Evolutionary conservation across 768 basidiomycete species (phyloP), one percentile per base, ranked within the genome.

Genomic region (Mycena albidolilacea): DNA sequence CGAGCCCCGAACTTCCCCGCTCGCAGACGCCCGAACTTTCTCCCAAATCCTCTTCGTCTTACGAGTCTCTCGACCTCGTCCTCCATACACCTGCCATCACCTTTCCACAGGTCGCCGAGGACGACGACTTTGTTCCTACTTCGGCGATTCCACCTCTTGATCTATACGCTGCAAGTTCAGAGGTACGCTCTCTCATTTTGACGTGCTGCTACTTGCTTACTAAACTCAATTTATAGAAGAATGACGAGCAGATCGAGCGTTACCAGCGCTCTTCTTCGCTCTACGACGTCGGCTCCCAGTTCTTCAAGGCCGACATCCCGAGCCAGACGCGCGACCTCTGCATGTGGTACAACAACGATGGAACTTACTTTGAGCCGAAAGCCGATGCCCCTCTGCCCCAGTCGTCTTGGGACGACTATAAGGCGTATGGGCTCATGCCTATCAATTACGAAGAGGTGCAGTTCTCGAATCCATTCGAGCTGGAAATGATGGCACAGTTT

Each of bases 111-210:
- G 7, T 44, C 23, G 35, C 19, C 46, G 69, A 74, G 17, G 72
- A 73, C 10, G 77, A 71, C 41, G 77, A 62, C 7, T 86, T 85
- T 46, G 79, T 85, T 12, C 62, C 80, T 9, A 86, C 80, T 17
- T 72, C 78, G 7, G 80, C 84, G 1, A 86, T 86, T 55, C 84
- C 84, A 7, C 63, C 76, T 64, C 76, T 85, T 46, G 77, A 79
- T 50, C 80, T 85, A 17, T 79, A 81, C 67, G 39, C 48, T 11
- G 12, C 64, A 17, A 54, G 66, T 61, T 11, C 70, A 60, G 48
- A 72, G 63, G 75, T 72, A 17, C 14, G 71, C 67, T 41, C 35
- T 50, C 37, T 52, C 23, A 37, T 57, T 38, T 59, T 57, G 5
- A 7, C 30, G n/a, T n/a, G 10, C 23, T 23, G 8, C 38, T 38